Conservation (phyloP, 495 filamentous ascomycete genomes). For the Cercophora newfieldiana region DNA sequence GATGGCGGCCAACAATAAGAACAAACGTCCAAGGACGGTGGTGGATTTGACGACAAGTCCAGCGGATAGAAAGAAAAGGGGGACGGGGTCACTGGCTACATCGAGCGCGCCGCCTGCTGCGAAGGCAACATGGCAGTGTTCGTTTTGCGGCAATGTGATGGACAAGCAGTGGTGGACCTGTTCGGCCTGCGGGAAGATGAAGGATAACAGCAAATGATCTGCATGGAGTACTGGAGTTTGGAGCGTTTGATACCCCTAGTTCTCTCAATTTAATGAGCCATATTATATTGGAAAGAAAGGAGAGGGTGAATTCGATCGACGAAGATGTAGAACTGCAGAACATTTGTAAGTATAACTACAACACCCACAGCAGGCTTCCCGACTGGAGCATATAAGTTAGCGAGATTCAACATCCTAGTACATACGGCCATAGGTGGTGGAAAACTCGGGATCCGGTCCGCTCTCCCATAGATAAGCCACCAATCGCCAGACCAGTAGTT, state of each 20-base stretch:
- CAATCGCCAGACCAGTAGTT: too few species aligned
- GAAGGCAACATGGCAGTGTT: constrained; percentile 68
- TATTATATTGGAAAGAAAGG: too few species aligned
- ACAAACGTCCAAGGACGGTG: constrained; percentile 14
- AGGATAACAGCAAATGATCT: constrained; percentile 53
- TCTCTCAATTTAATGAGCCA: too few species aligned
- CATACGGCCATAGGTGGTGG: too few species aligned
- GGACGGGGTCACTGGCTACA: constrained; percentile 28
- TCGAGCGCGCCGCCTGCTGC: constrained; percentile 34
- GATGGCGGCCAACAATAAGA: constrained; percentile 17
- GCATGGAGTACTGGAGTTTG: neutral
- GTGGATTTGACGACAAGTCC: constrained; percentile 19
- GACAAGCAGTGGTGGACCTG: constrained; percentile 81
- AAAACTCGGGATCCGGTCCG: too few species aligned
- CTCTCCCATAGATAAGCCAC: too few species aligned
- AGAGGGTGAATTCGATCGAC: too few species aligned
- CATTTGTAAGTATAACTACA: neutral
- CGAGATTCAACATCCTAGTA: too few species aligned
- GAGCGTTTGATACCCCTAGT: neutral
- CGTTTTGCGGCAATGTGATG: constrained; percentile 63
- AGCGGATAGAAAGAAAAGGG: neutral
- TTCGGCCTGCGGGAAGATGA: constrained; percentile 66
- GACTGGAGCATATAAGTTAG: too few species aligned
- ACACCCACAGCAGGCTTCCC: too few species aligned
- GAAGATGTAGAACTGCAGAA: neutral